These are phyloP conservation scores for Artemisia annua DNA, from an alignment of 129 eudicot species.

Conservation along the genomic window DNA sequence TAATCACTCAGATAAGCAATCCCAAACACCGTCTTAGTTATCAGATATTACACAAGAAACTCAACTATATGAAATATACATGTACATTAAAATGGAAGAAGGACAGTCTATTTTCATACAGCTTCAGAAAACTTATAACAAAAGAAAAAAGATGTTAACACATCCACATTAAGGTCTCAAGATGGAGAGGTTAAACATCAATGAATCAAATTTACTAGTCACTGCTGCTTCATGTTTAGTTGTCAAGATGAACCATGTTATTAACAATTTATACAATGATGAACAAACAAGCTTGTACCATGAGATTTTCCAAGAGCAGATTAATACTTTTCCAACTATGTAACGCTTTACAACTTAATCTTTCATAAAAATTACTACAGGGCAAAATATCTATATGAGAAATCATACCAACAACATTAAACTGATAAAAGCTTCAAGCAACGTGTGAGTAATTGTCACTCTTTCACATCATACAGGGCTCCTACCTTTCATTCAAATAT, in stretches of 20 bases:
- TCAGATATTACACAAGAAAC: neutral
- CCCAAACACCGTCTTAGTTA: neutral
- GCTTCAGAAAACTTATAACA: neutral
- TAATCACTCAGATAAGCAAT: too few species aligned
- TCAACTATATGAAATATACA: neutral
- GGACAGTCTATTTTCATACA: neutral
- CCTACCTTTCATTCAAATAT: too few species aligned
- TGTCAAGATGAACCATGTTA: slow-evolving; percentile 1
- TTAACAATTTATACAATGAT: too few species aligned
- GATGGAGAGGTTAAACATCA: neutral
- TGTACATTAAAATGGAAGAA: too few species aligned
- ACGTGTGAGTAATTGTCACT: neutral
- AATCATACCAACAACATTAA: slow-evolving; percentile 1
- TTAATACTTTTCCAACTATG: too few species aligned
- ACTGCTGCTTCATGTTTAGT: neutral
- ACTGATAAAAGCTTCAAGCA: neutral
- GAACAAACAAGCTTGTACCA: too few species aligned
- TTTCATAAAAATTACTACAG: neutral
- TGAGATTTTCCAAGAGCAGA: too few species aligned
- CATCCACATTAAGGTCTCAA: neutral
- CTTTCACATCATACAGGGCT: neutral
- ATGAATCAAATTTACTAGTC: neutral
- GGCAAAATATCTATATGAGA: neutral
- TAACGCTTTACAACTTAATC: too few species aligned
- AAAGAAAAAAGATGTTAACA: neutral